Conservation (phyloP, 106 monocot species). For the Dendrobium huoshanense region DNA sequence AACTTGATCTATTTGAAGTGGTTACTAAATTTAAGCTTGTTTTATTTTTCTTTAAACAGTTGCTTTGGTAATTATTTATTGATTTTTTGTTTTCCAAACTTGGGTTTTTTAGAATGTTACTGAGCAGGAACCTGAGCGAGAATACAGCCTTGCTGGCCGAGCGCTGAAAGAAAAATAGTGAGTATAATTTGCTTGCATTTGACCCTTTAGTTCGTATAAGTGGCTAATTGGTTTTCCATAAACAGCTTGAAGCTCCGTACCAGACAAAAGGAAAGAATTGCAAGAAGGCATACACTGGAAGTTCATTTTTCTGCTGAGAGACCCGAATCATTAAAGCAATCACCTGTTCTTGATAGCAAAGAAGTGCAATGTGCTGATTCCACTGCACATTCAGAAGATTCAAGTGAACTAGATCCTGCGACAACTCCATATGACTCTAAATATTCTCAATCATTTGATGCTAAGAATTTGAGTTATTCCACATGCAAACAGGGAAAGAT, state of each 20-base stretch:
- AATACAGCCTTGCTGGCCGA: slow-evolving; percentile 83
- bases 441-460: slow-evolving; percentile 22
- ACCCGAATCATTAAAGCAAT: slow-evolving; percentile 17
- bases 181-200: slow-evolving; percentile 11
- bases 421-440: slow-evolving; percentile 22
- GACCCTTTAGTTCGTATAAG: slow-evolving; percentile 4
- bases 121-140: slow-evolving; percentile 62
- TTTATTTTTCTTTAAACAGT: background rate
- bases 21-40: background rate
- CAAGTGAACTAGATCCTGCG: slow-evolving; percentile 18
- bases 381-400: slow-evolving; percentile 10
- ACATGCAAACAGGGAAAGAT: slow-evolving; percentile 26
- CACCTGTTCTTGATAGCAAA: slow-evolving; percentile 13
- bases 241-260: slow-evolving; percentile 78
- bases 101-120: slow-evolving; percentile 52
- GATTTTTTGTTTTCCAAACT: slow-evolving; percentile 4
- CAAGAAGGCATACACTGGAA: slow-evolving; percentile 33
- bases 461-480: slow-evolving; percentile 17
- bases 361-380: slow-evolving; percentile 3
- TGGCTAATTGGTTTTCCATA: slow-evolving; percentile 10
- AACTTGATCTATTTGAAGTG: background rate
- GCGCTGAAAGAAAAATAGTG: slow-evolving; percentile 91
- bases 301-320: slow-evolving; percentile 14
- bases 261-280: slow-evolving; percentile 85
- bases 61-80: background rate